Base-by-base conservation (phyloP, 1,284 basidiomycete genomes). In the Cryptococcus sp. region DNA sequence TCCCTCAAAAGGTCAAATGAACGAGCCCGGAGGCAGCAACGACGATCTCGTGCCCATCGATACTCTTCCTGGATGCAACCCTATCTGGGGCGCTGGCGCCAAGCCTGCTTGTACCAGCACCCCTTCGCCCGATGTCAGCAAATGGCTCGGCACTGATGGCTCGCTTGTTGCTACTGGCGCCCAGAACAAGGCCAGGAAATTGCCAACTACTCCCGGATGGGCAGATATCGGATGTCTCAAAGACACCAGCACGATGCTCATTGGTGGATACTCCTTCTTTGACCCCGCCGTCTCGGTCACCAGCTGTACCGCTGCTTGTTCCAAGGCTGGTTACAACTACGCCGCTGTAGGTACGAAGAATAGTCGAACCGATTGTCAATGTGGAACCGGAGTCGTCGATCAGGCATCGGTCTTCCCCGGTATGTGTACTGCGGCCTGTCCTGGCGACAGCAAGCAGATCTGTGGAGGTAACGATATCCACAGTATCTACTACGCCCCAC, bases 31-130 rank as follows among this genome's bases (percentile, higher is more conserved):
- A 10, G 61, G 61, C 11, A 64, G 66, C 52, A 37, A 31, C 18
- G 66, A 72, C 46, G 46, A 52, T 23, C 45, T 53, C 21, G 54
- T 63, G 34, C 54, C 59, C 18, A 59, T 64, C 43, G 37, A 47
- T 48, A 10, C 40, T 41, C 56, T 70, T 1, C 67, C 69, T 9
- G 65, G 63, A 11, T 69, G 66, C 55, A 70, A 69, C 52, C 59
- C 60, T 2, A 34, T 58, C 10, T 72, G 67, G 64, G 55, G 52
- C 14, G 40, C n/a, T 13, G 56, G 54, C 11, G 19, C 49, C 49
- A 69, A 69, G 49, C 67, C 67, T 5, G 54, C 50, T 23, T 67
- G 65, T 41, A 48, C 45, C 49, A 46, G 59, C 4, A 48, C 55
- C 5, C 42, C 60, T 19, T 45, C 46, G 10, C 59, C 67, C 45